Evolutionary conservation across 1,284 basidiomycete genomes (phyloP).

Genomic region (Malassezia sympodialis): DNA sequence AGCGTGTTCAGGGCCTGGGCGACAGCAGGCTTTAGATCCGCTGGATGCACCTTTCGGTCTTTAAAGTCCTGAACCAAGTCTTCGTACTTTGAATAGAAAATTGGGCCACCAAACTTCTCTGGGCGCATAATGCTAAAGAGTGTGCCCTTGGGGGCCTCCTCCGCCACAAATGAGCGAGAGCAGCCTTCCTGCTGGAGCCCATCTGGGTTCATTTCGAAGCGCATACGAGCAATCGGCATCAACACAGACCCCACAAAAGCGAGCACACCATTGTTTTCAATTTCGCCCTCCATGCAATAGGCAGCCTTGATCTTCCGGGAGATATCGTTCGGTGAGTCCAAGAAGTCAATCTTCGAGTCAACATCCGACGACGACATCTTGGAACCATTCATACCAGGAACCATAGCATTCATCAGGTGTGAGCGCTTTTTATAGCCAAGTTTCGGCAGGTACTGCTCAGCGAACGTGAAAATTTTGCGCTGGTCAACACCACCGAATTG

Average conservation of each 20-base stretch:
- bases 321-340: conserved; percentile 73
- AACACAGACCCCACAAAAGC: conserved; percentile 79
- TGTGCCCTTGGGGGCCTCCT: conserved; percentile 64
- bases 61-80: conserved; percentile 68
- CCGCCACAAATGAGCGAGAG: conserved; percentile 41
- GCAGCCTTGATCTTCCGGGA: conserved; percentile 84
- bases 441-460: conserved; percentile 83
- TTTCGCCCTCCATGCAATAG: conserved; percentile 78
- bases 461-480: conserved; percentile 98
- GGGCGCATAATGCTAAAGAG: conserved; percentile 69
- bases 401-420: conserved; percentile 98
- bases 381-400: conserved; percentile 81
- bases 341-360: conserved; percentile 94
- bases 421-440: conserved; percentile 90
- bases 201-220: conserved; percentile 24
- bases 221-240: conserved; percentile 62
- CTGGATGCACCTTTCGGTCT: conserved; percentile 70
- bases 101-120: conserved; percentile 71
- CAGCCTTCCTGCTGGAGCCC: conserved; percentile 22
- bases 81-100: conserved; percentile 64
- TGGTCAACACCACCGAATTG: conserved; percentile 98
- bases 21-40: conserved; percentile 76
- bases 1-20: conserved; percentile 66
- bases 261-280: conserved; percentile 79
- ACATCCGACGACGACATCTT: conserved; percentile 99